Conservation (phyloP, 139 green algal genomes). For the Asterochloris sp. region DNA sequence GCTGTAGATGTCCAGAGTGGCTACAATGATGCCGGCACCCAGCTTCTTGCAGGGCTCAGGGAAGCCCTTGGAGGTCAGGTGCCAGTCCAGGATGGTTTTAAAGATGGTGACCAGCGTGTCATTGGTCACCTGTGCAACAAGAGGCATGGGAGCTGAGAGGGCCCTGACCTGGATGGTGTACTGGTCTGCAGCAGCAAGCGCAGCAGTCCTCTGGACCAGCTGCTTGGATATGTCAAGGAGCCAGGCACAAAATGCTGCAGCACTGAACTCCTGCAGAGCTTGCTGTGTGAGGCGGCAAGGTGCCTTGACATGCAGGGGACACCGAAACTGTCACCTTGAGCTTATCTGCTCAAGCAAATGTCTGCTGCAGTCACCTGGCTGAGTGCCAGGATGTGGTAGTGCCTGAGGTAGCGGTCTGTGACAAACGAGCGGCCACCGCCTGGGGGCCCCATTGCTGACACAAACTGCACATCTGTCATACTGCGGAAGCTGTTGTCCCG, state of each 20-base stretch:
- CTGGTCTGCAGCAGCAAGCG: background rate
- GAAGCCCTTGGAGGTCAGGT: constrained; percentile 46
- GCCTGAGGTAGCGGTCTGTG: constrained; percentile 63
- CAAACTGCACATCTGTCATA: constrained; percentile 66
- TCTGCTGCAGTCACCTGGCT: constrained; percentile 37
- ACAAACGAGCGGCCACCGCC: constrained; percentile 69
- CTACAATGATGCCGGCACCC: constrained; percentile 38
- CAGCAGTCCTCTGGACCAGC: too few relatives aligned
- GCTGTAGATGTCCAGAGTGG: constrained; percentile 66
- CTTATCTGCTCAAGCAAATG: too few relatives aligned
- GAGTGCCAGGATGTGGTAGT: constrained; percentile 63
- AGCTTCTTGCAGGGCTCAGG: constrained; percentile 26
- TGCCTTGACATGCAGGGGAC: background rate
- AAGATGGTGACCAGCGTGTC: constrained; percentile 68
- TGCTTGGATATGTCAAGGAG: background rate
- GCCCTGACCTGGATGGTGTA: background rate
- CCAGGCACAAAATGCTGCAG: background rate
- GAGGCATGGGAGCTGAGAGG: background rate
- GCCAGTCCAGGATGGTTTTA: constrained; percentile 73
- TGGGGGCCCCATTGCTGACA: constrained; percentile 69
- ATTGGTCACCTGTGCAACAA: constrained; percentile 40
- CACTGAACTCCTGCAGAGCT: background rate
- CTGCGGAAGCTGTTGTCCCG: constrained; percentile 59
- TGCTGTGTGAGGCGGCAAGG: too few relatives aligned
- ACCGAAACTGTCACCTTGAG: too few relatives aligned